Conservation (phyloP, 2,329 filamentous ascomycete species). For the Neonectria faginata region DNA sequence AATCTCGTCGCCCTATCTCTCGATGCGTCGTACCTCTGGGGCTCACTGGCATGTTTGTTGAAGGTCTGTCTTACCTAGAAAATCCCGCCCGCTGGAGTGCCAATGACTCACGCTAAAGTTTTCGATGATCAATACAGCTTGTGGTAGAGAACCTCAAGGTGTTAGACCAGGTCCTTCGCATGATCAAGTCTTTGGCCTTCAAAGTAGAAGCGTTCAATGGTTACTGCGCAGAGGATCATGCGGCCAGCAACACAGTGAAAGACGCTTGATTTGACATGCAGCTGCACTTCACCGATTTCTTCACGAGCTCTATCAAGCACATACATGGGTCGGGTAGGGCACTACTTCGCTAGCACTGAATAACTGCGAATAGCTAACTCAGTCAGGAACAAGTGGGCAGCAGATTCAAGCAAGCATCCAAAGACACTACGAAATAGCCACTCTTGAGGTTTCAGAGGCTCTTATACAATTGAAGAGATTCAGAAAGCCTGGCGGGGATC, state of each 20-base stretch:
- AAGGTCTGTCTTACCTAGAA: not conserved
- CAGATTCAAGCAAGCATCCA: no score
- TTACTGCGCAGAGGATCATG: conserved; percentile 51
- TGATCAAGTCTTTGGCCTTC: not conserved
- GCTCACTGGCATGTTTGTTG: not conserved
- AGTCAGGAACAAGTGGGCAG: not conserved
- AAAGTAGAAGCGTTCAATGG: not conserved
- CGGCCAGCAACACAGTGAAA: not conserved
- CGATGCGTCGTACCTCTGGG: not conserved
- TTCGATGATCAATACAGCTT: not conserved
- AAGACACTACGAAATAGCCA: no score
- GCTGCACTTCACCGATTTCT: not conserved
- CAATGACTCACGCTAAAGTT: not conserved
- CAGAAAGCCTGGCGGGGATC: no score
- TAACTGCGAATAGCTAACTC: not conserved
- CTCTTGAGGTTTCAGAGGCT: no score
- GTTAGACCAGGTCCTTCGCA: not conserved
- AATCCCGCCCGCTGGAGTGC: not conserved
- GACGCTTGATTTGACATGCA: not conserved
- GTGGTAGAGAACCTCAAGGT: not conserved
- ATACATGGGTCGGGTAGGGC: not conserved
- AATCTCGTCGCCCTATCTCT: not conserved
- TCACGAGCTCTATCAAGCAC: not conserved
- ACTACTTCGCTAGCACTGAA: not conserved
- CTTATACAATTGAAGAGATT: no score